phyloP scores from a whole-genome alignment of 352 stramenopile genomes.

The Globisporangium spinosum region DNA sequence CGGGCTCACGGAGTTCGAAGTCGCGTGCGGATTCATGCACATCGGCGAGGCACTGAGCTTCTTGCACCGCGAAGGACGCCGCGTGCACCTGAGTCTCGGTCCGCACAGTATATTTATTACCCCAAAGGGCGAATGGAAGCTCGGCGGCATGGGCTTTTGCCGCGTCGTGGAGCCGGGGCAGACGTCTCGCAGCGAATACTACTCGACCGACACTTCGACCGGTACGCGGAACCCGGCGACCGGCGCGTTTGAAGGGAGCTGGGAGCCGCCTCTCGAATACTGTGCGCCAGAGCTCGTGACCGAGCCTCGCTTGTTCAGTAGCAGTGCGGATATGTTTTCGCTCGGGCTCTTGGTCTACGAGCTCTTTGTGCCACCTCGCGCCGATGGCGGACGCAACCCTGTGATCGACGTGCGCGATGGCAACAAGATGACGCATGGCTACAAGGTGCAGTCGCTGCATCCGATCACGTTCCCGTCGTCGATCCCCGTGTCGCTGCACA shows the following conservation, averaged over 20 bases:
- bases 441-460: constrained; percentile 88
- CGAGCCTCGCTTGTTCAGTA: constrained; percentile 76
- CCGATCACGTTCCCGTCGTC: constrained; percentile 76
- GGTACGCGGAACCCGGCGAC: constrained; percentile 50
- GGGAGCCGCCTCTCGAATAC: constrained; percentile 84
- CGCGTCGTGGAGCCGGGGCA: constrained; percentile 78
- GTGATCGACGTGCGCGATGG: constrained; percentile 81
- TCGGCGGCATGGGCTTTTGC: constrained; percentile 89
- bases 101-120: constrained; percentile 91
- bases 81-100: constrained; percentile 82
- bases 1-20: constrained; percentile 84
- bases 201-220: constrained; percentile 52
- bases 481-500: constrained; percentile 77
- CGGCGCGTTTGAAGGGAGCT: constrained; percentile 56
- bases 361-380: constrained; percentile 74
- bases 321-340: constrained; percentile 84
- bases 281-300: constrained; percentile 82
- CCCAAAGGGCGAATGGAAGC: constrained; percentile 89
- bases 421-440: constrained; percentile 87
- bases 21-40: constrained; percentile 86
- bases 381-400: constrained; percentile 75
- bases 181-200: constrained; percentile 84
- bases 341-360: constrained; percentile 83
- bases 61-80: constrained; percentile 84
- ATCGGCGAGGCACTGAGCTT: constrained; percentile 89